Percentiles rank a stretch among this genome's conserved stretches.
Conservation (phyloP, 1,284 basidiomycete species). For the Ustilago crameri region DNA sequence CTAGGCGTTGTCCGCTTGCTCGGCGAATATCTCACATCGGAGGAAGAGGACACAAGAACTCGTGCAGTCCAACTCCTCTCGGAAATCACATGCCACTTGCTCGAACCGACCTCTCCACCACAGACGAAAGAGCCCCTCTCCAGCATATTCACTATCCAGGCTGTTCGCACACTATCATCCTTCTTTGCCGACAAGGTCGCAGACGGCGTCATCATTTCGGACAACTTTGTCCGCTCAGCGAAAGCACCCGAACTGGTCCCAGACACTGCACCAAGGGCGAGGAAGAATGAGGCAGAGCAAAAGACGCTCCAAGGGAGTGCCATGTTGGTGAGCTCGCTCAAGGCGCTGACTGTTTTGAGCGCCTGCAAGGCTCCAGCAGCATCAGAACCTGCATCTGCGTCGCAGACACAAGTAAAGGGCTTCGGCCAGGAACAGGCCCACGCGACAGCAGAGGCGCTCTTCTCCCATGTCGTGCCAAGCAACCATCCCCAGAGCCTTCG, state of each 20-base stretch:
- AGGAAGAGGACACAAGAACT: slow-evolving; percentile 80
- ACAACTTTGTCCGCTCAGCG: slow-evolving; percentile 37
- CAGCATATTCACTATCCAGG: slow-evolving; percentile 80
- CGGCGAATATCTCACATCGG: slow-evolving; percentile 85
- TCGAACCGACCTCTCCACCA: slow-evolving; percentile 14
- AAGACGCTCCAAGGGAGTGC: slow-evolving; percentile 54
- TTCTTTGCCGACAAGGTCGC: slow-evolving; percentile 90
- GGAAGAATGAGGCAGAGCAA: slow-evolving; percentile 44
- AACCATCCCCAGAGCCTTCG: slow-evolving; percentile 83
- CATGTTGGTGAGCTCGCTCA: slow-evolving; percentile 70
- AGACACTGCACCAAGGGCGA: slow-evolving; percentile 46
- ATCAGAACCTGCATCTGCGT: neutral
- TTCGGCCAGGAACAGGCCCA: slow-evolving; percentile 80
- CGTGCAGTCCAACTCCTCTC: slow-evolving; percentile 75
- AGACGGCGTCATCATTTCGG: slow-evolving; percentile 74
- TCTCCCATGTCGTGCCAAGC: slow-evolving; percentile 82
- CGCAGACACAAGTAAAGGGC: slow-evolving; percentile 70
- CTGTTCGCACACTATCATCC: slow-evolving; percentile 76
- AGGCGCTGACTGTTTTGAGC: slow-evolving; percentile 76
- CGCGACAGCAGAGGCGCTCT: slow-evolving; percentile 77
- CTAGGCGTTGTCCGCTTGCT: slow-evolving; percentile 86
- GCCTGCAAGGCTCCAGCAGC: slow-evolving; percentile 26
- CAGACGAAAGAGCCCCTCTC: slow-evolving; percentile 71
- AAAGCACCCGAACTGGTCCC: slow-evolving; percentile 57
- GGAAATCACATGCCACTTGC: slow-evolving; percentile 46